A percentile compares a stretch with the other conserved stretches of the same genome.
phyloP scores from a whole-genome alignment of 2,329 filamentous ascomycete species.

The Trichoderma harzianum region DNA sequence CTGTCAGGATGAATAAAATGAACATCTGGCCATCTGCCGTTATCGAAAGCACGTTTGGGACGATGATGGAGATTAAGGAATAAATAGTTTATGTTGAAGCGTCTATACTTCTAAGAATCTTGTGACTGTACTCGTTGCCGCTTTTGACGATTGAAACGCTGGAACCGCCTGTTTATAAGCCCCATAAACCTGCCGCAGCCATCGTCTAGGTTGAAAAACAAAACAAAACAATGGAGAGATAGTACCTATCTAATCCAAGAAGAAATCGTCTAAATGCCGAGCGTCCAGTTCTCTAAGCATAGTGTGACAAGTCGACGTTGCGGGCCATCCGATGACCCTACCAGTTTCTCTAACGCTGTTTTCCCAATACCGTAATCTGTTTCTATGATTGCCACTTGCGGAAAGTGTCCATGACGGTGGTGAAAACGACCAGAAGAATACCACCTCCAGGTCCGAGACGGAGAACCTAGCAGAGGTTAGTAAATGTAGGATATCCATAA shows the following conservation, averaged over 20 bases:
- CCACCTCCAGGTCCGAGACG: slow-evolving; percentile 55
- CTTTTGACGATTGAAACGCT: background rate
- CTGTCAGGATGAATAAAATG: background rate
- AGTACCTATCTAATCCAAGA: slow-evolving; percentile 9
- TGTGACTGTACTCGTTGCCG: background rate
- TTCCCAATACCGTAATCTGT: background rate
- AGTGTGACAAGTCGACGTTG: background rate
- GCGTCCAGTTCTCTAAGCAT: background rate
- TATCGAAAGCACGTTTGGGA: background rate
- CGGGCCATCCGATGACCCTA: background rate
- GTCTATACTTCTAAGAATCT: background rate
- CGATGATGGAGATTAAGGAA: background rate
- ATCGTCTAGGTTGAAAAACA: background rate
- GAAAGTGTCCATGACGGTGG: slow-evolving; percentile 92
- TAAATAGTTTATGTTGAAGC: background rate
- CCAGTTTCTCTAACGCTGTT: background rate
- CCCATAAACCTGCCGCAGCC: background rate
- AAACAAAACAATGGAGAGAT: background rate
- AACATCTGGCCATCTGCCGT: background rate
- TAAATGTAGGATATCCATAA: background rate
- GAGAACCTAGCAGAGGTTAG: slow-evolving; percentile 33
- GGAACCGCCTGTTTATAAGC: background rate
- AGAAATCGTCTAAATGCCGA: slow-evolving; percentile 6
- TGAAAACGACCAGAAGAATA: slow-evolving; percentile 81
- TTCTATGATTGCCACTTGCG: slow-evolving; percentile 48